Evolutionary conservation across 2,329 filamentous ascomycete genomes (phyloP), one percentile per base, ranked within the genome.

Genomic region (Fusarium devonianum): DNA sequence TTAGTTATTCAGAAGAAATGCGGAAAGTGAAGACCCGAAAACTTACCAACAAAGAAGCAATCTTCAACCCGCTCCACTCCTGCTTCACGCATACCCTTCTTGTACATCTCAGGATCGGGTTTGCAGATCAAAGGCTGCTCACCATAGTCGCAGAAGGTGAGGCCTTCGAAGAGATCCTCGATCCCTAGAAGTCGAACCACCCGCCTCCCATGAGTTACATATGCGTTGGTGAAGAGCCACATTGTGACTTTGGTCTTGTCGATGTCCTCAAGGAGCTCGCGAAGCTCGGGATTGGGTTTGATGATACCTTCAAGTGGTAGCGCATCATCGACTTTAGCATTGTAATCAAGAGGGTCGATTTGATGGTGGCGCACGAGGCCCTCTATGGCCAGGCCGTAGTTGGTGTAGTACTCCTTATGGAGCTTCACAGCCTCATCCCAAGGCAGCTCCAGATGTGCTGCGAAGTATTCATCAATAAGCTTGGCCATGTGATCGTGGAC

Each of bases 141-240:
- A 9, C 77, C 80, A 72, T 99, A 99, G 72, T 99, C 90, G 69
- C 95, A 99, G 71, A 85, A 99, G 0, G 94, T 99, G 53, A 97
- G 84, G 7, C 94, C 94, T 56, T 97, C 93, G 67, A 99, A 99
- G 18, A 93, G 75, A 68, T 96, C 90, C 2, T 95, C 92, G 17
- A 99, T 78, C 2, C 83, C 86, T 2, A 99, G 78, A 14, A 99
- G 76, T 52, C 81, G 85, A 10, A 97, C 85, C 0, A 99, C 94
- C 30, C 92, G 78, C 66, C 84, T 86, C 22, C 85, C 94, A 67
- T 99, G 94, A 23, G 80, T 97, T 58, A 95, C 78, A 66, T 99
- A 97, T 16, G 95, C 94, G 67, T 99, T 99, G 2, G 95, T 99
- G 65, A 99, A 88, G 2, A 99, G 84, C 94, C 95, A 99, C 21